A percentile compares a stretch with the other conserved stretches of the same genome.
These are phyloP conservation scores for Ophiobolus disseminans DNA, from an alignment of 2,329 filamentous ascomycete species.

Conservation along the genomic window DNA sequence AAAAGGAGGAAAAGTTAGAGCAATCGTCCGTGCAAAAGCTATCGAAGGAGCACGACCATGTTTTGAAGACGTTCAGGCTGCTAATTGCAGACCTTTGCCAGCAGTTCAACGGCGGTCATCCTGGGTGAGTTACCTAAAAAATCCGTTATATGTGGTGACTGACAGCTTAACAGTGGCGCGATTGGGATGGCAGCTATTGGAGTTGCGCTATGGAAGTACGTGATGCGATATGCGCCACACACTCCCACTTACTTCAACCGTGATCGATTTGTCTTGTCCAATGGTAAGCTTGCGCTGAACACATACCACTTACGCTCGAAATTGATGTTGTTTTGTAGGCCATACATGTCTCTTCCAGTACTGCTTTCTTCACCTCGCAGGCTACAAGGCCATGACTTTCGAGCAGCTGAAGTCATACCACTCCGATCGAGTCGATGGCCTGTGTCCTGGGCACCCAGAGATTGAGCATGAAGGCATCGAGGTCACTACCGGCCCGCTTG, in stretches of 20 bases:
- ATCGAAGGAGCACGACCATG: slow-evolving; percentile 43
- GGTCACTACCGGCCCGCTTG: slow-evolving; percentile 66
- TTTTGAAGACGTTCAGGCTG: slow-evolving; percentile 66
- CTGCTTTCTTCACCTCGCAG: slow-evolving; percentile 59
- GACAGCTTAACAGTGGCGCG: no score
- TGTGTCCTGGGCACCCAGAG: slow-evolving; percentile 64
- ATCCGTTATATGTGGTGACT: no score
- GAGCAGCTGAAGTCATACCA: slow-evolving; percentile 65
- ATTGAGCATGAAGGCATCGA: slow-evolving; percentile 65
- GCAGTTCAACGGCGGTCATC: slow-evolving; percentile 67
- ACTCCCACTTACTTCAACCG: slow-evolving; percentile 66
- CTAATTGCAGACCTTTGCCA: slow-evolving; percentile 72
- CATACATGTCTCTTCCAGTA: slow-evolving; percentile 64
- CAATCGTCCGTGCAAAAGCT: slow-evolving; percentile 18
- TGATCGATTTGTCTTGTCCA: slow-evolving; percentile 69
- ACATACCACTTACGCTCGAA: no score
- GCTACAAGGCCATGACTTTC: slow-evolving; percentile 62
- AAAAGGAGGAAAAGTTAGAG: slow-evolving; percentile 19
- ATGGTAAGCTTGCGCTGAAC: no score
- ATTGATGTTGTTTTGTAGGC: no score
- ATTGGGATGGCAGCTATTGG: slow-evolving; percentile 70
- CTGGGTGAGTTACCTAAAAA: no score
- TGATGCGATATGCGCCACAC: slow-evolving; percentile 66
- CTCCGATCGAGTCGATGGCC: slow-evolving; percentile 53
- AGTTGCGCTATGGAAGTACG: slow-evolving; percentile 67